These are phyloP conservation scores for Gracilaria gracilis DNA, from an alignment of 23 red algal genomes.

Conservation along the genomic window DNA sequence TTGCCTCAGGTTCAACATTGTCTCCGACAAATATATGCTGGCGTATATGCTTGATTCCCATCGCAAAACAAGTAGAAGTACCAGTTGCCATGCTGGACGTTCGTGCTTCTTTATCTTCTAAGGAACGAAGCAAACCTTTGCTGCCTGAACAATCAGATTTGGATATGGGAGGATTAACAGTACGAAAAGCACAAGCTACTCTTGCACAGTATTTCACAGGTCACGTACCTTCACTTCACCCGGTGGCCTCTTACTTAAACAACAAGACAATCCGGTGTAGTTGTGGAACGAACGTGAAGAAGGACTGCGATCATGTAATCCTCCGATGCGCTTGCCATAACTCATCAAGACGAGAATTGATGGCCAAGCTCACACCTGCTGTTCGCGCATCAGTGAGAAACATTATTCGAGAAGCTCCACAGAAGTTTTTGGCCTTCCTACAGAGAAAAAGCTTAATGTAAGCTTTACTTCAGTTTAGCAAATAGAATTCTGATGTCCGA, in stretches of 20 bases:
- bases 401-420: background rate
- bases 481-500: slow-evolving; percentile 2
- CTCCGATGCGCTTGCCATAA: background rate
- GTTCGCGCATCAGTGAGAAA: background rate
- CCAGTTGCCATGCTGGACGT: too few relatives aligned
- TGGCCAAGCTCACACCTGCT: background rate
- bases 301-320: background rate
- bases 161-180: too few relatives aligned
- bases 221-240: too few relatives aligned
- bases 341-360: background rate
- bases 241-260: too few relatives aligned
- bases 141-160: too few relatives aligned
- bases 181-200: too few relatives aligned
- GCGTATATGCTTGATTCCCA: too few relatives aligned
- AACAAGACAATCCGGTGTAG: too few relatives aligned
- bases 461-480: background rate
- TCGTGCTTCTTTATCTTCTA: too few relatives aligned
- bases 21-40: slow-evolving; percentile 58
- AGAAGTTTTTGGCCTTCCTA: slow-evolving; percentile 16
- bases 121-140: too few relatives aligned
- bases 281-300: background rate
- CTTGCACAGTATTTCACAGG: too few relatives aligned
- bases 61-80: too few relatives aligned
- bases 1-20: slow-evolving; percentile 32
- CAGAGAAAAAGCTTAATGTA: slow-evolving; percentile 10